Evolutionary conservation across 106 monocot species (phyloP).

Genomic region (Iris macrosiphon): DNA sequence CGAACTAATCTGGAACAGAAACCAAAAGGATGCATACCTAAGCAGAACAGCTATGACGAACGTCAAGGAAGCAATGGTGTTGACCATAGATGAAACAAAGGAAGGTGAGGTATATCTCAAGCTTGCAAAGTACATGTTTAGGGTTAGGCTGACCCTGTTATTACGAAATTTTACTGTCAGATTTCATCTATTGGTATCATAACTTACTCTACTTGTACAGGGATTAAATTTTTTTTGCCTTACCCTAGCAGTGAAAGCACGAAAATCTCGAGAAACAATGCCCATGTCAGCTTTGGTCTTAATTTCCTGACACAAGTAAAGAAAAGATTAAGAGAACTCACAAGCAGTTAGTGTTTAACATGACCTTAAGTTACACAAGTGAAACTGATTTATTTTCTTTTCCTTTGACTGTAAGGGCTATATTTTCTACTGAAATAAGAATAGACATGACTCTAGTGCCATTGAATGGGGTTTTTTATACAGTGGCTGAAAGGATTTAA

Average conservation of each 20-base stretch:
- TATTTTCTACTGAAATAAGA: no score
- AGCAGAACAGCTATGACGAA: constrained; percentile 76
- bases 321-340: no score
- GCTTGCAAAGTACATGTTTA: constrained; percentile 24
- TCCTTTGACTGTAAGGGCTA: not conserved
- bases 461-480: no score
- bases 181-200: not conserved
- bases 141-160: constrained; percentile 67
- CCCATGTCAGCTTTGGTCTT: constrained; percentile 81
- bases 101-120: constrained; percentile 51
- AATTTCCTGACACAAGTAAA: constrained; percentile 36
- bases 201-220: not conserved
- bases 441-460: no score
- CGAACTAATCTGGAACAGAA: no score
- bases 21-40: constrained; percentile 46
- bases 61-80: constrained; percentile 78
- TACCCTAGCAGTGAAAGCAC: constrained; percentile 81
- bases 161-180: not conserved
- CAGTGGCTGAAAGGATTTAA: no score
- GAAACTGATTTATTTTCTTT: not conserved
- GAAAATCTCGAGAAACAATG: constrained; percentile 65
- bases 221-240: constrained; percentile 1
- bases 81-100: constrained; percentile 71
- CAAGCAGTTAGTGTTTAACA: no score
- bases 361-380: no score